Evolutionary conservation across 768 basidiomycete species (phyloP).

Genomic region (Boletus rufocinnamomeus): DNA sequence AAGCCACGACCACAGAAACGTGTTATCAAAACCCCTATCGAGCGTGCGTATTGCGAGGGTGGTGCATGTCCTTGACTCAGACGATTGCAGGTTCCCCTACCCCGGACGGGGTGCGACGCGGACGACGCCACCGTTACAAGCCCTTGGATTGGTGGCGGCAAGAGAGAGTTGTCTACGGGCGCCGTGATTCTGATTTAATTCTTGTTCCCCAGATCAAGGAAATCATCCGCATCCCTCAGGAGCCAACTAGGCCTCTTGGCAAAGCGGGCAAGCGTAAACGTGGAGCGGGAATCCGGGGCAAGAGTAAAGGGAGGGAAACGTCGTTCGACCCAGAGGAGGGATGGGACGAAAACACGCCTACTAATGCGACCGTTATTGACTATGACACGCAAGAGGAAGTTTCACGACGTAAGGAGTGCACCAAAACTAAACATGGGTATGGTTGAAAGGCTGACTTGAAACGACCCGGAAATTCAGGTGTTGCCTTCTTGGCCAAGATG

Average conservation of each 20-base stretch:
- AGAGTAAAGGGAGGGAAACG: constrained; percentile 37
- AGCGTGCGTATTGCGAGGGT: constrained; percentile 24
- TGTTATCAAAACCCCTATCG: constrained; percentile 15
- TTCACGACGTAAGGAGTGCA: constrained; percentile 61
- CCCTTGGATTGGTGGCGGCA: constrained; percentile 94
- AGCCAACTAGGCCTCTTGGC: constrained; percentile 49
- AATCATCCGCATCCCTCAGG: constrained; percentile 58
- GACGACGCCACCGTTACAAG: constrained; percentile 62
- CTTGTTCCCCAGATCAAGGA: constrained; percentile 68
- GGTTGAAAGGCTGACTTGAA: constrained; percentile 3
- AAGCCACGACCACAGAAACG: constrained; percentile 30
- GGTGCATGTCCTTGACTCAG: constrained; percentile 9
- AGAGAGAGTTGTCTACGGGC: constrained; percentile 84
- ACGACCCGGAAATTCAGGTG: constrained; percentile 47
- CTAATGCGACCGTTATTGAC: constrained; percentile 67
- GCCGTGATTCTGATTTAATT: constrained; percentile 49
- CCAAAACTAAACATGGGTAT: neutral
- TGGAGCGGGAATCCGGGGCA: constrained; percentile 32
- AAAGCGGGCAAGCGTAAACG: constrained; percentile 41
- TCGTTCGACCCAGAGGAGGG: constrained; percentile 64
- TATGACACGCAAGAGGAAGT: constrained; percentile 63
- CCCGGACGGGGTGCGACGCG: constrained; percentile 62
- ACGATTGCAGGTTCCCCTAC: constrained; percentile 24
- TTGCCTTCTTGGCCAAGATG: constrained; percentile 76
- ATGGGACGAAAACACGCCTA: constrained; percentile 81